Conservation (phyloP, 192 early-diverging fungal genomes). For the Powellomyces hirtus region DNA sequence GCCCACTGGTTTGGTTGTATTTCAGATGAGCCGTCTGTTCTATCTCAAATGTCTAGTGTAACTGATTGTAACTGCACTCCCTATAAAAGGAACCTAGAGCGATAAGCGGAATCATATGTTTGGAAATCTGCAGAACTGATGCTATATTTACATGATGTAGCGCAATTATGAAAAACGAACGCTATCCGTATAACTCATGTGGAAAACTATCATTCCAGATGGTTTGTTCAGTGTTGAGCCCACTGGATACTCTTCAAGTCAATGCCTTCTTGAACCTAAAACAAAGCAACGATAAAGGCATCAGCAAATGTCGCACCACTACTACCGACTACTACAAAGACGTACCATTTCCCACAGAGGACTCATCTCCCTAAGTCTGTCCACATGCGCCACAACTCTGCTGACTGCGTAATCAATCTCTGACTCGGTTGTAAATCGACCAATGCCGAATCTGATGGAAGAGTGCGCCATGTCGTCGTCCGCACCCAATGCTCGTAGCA, state of each 20-base stretch:
- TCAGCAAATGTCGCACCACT: not conserved
- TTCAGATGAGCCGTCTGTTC: too few species aligned
- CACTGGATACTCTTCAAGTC: slow-evolving; percentile 90
- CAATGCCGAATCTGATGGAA: slow-evolving; percentile 94
- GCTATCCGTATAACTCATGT: too few species aligned
- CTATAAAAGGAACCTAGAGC: too few species aligned
- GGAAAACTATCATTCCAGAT: too few species aligned
- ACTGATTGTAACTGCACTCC: too few species aligned
- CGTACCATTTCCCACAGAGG: slow-evolving; percentile 97
- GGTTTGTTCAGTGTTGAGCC: slow-evolving; percentile 75
- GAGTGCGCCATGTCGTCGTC: slow-evolving; percentile 96
- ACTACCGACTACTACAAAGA: not conserved
- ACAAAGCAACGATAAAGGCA: not conserved
- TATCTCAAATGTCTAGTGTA: too few species aligned
- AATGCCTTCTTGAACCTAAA: slow-evolving; percentile 79
- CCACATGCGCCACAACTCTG: slow-evolving; percentile 77
- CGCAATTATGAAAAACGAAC: too few species aligned
- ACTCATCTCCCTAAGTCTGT: slow-evolving; percentile 88
- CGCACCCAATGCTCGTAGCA: slow-evolving; percentile 92
- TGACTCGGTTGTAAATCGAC: slow-evolving; percentile 91
- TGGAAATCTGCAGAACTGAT: too few species aligned
- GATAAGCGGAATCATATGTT: too few species aligned
- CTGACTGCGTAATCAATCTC: slow-evolving; percentile 90
- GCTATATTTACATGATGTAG: too few species aligned
- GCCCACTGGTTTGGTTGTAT: too few species aligned